A percentile compares a stretch with the other conserved stretches of the same genome.
Evolutionary conservation across 2,329 filamentous ascomycete species (phyloP).

Genomic region (Neopestalotiopsis clavispora): DNA sequence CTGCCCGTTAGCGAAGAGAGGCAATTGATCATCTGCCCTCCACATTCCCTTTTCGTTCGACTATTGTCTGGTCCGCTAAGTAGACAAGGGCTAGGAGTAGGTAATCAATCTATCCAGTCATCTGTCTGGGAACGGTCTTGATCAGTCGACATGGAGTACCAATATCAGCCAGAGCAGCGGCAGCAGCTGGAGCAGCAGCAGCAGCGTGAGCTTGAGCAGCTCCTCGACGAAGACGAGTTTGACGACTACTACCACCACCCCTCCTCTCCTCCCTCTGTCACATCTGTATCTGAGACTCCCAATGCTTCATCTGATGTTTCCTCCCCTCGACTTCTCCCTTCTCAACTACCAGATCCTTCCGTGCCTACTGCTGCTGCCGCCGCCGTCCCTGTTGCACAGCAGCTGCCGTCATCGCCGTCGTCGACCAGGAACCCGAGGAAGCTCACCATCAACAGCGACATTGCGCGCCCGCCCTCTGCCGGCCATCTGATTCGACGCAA

Average conservation of each 20-base stretch:
- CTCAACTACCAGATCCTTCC: constrained; percentile 26
- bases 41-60: constrained; percentile 18
- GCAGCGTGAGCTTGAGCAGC: neutral
- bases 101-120: constrained; percentile 7
- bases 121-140: constrained; percentile 2
- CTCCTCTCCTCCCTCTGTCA: constrained; percentile 13
- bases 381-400: too few relatives aligned
- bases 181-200: neutral
- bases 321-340: constrained; percentile 25
- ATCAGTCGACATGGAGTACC: constrained; percentile 18
- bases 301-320: constrained; percentile 43
- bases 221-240: neutral
- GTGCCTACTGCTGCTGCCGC: constrained; percentile 36
- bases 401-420: neutral
- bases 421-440: constrained; percentile 36
- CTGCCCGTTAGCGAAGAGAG: constrained; percentile 10
- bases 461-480: constrained; percentile 24
- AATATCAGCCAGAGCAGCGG: neutral
- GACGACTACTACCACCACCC: constrained; percentile 1
- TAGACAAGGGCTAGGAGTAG: constrained; percentile 13
- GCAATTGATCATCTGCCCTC: constrained; percentile 19
- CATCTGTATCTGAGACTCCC: constrained; percentile 40
- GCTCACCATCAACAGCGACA: constrained; percentile 31
- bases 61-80: constrained; percentile 1
- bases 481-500: constrained; percentile 59